Percentiles rank a stretch among this genome's conserved stretches.
Evolutionary conservation across 2,329 filamentous ascomycete species (phyloP).

Genomic region (Exserohilum rostratum): DNA sequence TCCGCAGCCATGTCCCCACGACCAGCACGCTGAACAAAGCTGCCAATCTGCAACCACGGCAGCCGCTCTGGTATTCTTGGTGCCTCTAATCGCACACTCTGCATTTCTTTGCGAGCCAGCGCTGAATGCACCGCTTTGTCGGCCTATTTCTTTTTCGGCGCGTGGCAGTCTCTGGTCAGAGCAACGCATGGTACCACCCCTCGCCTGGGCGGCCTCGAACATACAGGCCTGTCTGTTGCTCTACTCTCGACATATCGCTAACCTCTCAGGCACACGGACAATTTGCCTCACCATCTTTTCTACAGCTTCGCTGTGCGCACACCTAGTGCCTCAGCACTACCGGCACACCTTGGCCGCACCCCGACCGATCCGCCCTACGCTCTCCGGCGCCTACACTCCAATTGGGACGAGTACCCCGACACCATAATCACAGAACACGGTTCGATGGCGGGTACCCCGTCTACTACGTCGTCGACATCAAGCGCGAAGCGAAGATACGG

Average conservation of each 20-base stretch:
- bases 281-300: neutral
- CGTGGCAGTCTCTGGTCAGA: slow-evolving; percentile 1
- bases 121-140: slow-evolving; percentile 18
- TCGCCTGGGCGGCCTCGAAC: neutral
- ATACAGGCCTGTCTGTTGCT: neutral
- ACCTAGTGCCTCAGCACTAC: neutral
- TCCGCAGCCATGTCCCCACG: neutral
- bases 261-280: neutral
- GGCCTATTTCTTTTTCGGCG: slow-evolving; percentile 8
- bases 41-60: neutral
- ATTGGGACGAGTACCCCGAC: slow-evolving; percentile 8
- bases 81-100: too few species aligned
- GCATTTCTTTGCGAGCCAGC: neutral
- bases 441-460: slow-evolving; percentile 29
- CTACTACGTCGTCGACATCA: slow-evolving; percentile 38
- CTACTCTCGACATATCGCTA: neutral
- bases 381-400: slow-evolving; percentile 2
- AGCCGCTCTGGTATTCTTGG: too few species aligned
- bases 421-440: slow-evolving; percentile 2
- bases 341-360: neutral
- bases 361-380: neutral
- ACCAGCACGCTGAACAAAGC: neutral
- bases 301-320: neutral
- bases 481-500: slow-evolving; percentile 62
- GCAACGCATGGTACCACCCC: slow-evolving; percentile 15